A percentile compares a stretch with the other conserved stretches of the same genome.
Evolutionary conservation across 352 stramenopile genomes (phyloP).

Genomic region (Phytophthora tubulina): DNA sequence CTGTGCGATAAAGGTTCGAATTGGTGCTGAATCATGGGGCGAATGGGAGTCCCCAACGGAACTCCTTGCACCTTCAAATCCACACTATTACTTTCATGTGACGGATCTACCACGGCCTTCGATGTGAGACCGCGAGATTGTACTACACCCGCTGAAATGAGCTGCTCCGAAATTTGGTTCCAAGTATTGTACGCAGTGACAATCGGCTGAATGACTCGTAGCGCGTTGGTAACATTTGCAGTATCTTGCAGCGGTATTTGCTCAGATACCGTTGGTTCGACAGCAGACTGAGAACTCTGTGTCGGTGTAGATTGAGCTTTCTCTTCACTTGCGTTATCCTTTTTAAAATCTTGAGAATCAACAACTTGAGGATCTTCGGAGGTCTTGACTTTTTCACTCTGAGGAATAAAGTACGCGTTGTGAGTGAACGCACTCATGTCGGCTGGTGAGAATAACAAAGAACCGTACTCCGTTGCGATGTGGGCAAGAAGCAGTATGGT

Average conservation of each 20-base stretch:
- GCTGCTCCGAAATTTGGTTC: constrained; percentile 56
- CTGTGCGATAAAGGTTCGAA: constrained; percentile 54
- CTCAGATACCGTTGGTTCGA: not conserved
- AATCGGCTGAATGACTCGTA: constrained; percentile 39
- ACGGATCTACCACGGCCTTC: constrained; percentile 10
- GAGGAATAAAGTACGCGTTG: constrained; percentile 44
- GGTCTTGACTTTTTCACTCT: constrained; percentile 2
- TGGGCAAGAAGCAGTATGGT: constrained; percentile 55
- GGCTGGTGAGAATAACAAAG: constrained; percentile 66
- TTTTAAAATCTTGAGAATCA: constrained; percentile 13
- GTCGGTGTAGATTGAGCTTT: not conserved
- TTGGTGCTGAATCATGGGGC: constrained; percentile 54
- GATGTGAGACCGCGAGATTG: constrained; percentile 40
- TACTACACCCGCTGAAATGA: constrained; percentile 53
- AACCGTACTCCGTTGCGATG: constrained; percentile 59
- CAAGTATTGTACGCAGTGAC: constrained; percentile 52
- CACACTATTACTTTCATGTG: constrained; percentile 14
- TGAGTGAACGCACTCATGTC: constrained; percentile 72
- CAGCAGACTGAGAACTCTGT: constrained; percentile 11
- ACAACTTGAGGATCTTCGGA: not conserved
- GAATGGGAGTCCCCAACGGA: constrained; percentile 20
- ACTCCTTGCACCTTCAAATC: constrained; percentile 3
- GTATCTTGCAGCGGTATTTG: not conserved
- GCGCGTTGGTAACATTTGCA: constrained; percentile 4
- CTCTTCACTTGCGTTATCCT: constrained; percentile 1